Percentiles rank a stretch among this genome's conserved stretches.
These are phyloP conservation scores for Coleophoma cylindrospora DNA, from an alignment of 2,329 filamentous ascomycete genomes.

Conservation along the genomic window DNA sequence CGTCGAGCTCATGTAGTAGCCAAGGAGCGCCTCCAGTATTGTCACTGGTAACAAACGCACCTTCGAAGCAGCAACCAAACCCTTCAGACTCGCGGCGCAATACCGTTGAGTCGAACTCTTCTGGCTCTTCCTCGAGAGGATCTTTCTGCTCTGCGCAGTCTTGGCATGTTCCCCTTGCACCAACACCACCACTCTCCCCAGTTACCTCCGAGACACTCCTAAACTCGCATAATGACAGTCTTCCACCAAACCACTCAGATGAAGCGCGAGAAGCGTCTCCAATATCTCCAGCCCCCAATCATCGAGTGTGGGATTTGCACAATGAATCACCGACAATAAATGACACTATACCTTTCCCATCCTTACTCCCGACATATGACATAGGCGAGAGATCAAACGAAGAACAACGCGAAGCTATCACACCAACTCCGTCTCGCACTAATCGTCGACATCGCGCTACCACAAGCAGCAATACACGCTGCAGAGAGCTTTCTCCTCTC, in stretches of 20 bases:
- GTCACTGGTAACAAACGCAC: slow-evolving; percentile 35
- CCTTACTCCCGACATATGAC: slow-evolving; percentile 40
- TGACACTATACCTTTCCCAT: slow-evolving; percentile 15
- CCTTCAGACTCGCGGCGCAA: slow-evolving; percentile 16
- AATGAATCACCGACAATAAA: not conserved
- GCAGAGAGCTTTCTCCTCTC: slow-evolving; percentile 60
- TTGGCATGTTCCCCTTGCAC: slow-evolving; percentile 41
- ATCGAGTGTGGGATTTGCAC: slow-evolving; percentile 16
- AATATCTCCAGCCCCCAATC: slow-evolving; percentile 20
- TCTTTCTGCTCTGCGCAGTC: slow-evolving; percentile 51
- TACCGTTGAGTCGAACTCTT: slow-evolving; percentile 19
- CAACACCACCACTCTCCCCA: slow-evolving; percentile 39
- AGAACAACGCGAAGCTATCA: slow-evolving; percentile 29
- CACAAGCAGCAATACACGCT: slow-evolving; percentile 42
- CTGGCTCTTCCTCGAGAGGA: slow-evolving; percentile 39
- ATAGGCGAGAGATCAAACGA: slow-evolving; percentile 34
- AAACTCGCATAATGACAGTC: slow-evolving; percentile 35
- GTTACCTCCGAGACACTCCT: slow-evolving; percentile 26
- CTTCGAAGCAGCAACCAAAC: slow-evolving; percentile 27
- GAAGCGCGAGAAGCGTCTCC: slow-evolving; percentile 29
- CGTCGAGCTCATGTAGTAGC: too few species aligned
- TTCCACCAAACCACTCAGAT: slow-evolving; percentile 26
- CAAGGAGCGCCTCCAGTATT: slow-evolving; percentile 34
- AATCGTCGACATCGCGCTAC: slow-evolving; percentile 48
- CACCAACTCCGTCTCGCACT: slow-evolving; percentile 13